These are phyloP conservation scores for Blastobotrys buckinghamii DNA, from an alignment of 1,139 yeast species.

Conservation along the genomic window DNA sequence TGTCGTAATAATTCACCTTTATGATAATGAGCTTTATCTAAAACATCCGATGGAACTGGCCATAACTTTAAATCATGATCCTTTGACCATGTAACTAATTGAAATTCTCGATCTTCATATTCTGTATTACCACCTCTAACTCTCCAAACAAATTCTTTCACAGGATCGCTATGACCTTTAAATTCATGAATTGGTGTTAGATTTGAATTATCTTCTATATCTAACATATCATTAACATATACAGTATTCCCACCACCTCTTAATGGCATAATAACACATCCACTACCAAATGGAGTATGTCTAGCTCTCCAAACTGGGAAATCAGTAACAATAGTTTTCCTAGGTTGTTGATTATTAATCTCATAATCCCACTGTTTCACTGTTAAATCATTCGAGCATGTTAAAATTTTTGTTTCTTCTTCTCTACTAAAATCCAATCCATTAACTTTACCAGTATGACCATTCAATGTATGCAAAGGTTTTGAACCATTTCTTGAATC, in stretches of 20 bases:
- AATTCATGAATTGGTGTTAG: conserved; percentile 57
- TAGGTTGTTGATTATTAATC: conserved; percentile 40
- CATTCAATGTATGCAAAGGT: conserved; percentile 63
- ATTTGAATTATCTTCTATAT: conserved; percentile 7
- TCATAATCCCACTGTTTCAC: conserved; percentile 83
- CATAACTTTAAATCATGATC: conserved; percentile 81
- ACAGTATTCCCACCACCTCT: conserved; percentile 79
- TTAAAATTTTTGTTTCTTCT: conserved; percentile 52
- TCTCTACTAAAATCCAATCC: conserved; percentile 77
- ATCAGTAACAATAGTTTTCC: conserved; percentile 58
- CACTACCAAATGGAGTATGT: conserved; percentile 81
- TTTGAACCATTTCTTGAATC: conserved; percentile 76
- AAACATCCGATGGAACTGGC: conserved; percentile 61
- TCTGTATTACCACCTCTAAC: conserved; percentile 44
- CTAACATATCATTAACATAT: conserved; percentile 50
- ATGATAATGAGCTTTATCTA: conserved; percentile 53
- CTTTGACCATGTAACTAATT: conserved; percentile 89
- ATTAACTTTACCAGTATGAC: conserved; percentile 79
- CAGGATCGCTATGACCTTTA: conserved; percentile 78
- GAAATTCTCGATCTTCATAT: conserved; percentile 71
- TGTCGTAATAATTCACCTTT: conserved; percentile 36
- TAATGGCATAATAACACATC: conserved; percentile 88
- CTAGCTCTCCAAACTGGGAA: conserved; percentile 90
- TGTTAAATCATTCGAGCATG: conserved; percentile 81
- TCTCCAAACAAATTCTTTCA: conserved; percentile 87